Percentiles rank a stretch among this genome's conserved stretches.
Conservation (phyloP, 169 alveolate species). For the Eimeria acervulina region DNA sequence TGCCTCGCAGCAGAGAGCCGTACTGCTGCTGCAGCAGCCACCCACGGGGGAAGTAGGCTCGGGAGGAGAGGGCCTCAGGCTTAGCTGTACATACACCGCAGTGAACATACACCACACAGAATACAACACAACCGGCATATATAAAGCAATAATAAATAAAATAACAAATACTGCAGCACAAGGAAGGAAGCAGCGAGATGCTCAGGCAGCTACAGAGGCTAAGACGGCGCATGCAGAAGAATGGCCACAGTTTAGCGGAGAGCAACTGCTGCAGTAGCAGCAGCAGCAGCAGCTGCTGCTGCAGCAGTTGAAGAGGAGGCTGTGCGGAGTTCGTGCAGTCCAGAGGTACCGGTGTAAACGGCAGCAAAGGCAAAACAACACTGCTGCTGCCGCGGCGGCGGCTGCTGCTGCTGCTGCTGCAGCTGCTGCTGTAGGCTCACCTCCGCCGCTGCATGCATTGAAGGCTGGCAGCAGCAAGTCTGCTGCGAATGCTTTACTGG, state of each 20-base stretch:
- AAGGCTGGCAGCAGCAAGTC: conserved; percentile 35
- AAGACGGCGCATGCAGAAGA: neutral
- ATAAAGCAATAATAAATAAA: neutral
- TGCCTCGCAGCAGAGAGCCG: conserved; percentile 68
- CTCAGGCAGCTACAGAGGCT: neutral
- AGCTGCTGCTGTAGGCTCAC: neutral
- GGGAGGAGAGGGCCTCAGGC: conserved; percentile 34
- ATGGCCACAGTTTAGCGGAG: neutral
- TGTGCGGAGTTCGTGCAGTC: no score
- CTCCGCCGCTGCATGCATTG: conserved; percentile 59
- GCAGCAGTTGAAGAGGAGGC: neutral
- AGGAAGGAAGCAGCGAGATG: neutral
- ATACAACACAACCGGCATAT: neutral
- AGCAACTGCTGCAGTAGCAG: neutral
- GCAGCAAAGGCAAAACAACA: no score
- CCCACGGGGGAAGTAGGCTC: conserved; percentile 38
- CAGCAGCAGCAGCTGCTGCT: neutral
- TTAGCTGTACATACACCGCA: conserved; percentile 5
- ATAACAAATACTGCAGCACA: neutral
- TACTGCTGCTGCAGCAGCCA: conserved; percentile 66
- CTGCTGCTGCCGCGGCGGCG: neutral
- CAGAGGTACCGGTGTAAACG: no score
- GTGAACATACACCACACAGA: neutral
- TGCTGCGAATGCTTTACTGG: conserved; percentile 3
- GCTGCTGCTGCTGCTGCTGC: neutral